Base-by-base conservation (phyloP, 441 rosid species). In the Monsonia emarginata region DNA sequence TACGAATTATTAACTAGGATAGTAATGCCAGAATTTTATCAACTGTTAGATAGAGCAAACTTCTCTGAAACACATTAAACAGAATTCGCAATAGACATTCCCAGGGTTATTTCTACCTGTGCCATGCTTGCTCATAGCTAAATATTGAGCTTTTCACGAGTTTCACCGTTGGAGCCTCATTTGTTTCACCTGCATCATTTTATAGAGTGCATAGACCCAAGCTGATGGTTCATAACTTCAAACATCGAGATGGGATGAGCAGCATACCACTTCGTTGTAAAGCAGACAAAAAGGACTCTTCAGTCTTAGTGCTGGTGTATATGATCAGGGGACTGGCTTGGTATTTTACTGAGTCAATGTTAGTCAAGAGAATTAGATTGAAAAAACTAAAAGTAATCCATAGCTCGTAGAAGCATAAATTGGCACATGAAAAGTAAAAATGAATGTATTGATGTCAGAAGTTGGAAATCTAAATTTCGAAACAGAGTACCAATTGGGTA, bases 111-210 rank as follows among this genome's bases (percentile, higher is more conserved):
- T 56, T 66, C 60, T 81, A 93, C 97, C 97, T 89, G 78, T 94
- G 97, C 97, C 98, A 94, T 28, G 98, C 97, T 81, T 94, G 98
- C 79, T 94, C 98, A 66, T 94, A 89, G 84, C 97, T 87, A 84
- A 94, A 94, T 72, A 90, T 78, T 61, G 98, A 86, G 78, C 97
- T 88, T 82, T 90, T 90, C 50, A 94, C 93, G 60, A 87, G 82
- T 75, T 83, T 82, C 75, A 94, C 88, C 27, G 70, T 66, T 38
- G 92, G 83, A 69, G 79, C 82, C 79, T 84, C 90, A 10, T 70
- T 67, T 64, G 81, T 68, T 72, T 81, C 90, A 80, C 84, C 98
- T 94, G 88, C 78, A 75, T 66, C 69, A 76, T 65, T 56, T 72
- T 42, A 62, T 42, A 70, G 59, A 58, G 54, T 73, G 76, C 74